These are phyloP conservation scores for Fonsecaea nubica DNA, from an alignment of 2,329 filamentous ascomycete species.

Conservation along the genomic window DNA sequence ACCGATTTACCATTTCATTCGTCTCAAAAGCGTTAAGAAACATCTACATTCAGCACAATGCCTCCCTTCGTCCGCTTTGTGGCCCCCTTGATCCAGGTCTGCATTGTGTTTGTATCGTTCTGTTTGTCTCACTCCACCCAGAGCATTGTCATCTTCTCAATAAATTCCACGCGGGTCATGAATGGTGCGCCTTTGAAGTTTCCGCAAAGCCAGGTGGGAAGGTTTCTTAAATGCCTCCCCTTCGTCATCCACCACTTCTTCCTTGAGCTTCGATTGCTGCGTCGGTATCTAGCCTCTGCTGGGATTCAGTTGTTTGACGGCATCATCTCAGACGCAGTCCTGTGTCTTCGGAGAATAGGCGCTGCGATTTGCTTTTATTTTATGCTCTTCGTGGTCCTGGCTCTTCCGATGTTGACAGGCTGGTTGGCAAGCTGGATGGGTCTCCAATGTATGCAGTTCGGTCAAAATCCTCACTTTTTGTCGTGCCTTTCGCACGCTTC, in stretches of 20 bases:
- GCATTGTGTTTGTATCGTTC: slow-evolving; percentile 1
- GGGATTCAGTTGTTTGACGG: background rate
- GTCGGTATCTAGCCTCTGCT: background rate
- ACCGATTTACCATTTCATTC: slow-evolving; percentile 1
- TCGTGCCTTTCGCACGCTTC: background rate
- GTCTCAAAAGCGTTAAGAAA: background rate
- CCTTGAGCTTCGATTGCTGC: background rate
- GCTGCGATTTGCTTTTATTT: background rate
- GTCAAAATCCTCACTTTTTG: no score
- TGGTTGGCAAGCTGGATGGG: background rate
- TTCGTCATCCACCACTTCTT: background rate
- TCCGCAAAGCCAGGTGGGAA: background rate
- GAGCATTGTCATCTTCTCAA: background rate
- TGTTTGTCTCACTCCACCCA: background rate
- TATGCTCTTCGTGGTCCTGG: background rate
- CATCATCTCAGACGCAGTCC: background rate
- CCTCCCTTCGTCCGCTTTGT: background rate
- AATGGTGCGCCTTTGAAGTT: background rate
- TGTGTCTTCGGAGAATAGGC: background rate
- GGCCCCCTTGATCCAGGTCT: background rate
- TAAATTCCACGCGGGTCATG: background rate
- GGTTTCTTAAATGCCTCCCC: background rate
- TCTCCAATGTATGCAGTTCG: background rate
- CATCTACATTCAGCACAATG: background rate
- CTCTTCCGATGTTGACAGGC: background rate